Percentiles rank a stretch among this genome's conserved stretches.
Evolutionary conservation across 176 grass and related monocot genomes (phyloP).

Genomic region (Chrysopogon serrulatus): DNA sequence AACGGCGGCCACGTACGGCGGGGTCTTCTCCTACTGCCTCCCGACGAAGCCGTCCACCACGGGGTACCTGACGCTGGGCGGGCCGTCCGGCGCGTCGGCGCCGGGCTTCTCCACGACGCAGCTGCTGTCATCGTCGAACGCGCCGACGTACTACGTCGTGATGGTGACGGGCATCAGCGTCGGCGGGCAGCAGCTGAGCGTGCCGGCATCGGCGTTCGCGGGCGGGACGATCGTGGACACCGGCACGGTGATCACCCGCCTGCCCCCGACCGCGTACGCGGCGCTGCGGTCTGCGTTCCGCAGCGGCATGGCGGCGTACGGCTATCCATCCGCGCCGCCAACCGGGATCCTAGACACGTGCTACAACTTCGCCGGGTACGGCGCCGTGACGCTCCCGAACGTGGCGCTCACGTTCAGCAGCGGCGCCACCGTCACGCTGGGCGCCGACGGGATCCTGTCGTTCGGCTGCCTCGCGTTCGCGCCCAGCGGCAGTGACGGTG

Average conservation of each 20-base stretch:
- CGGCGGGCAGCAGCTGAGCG: conserved; percentile 37
- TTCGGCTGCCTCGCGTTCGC: conserved; percentile 90
- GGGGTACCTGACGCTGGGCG: neutral
- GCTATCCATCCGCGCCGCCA: conserved; percentile 38
- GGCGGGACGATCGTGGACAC: conserved; percentile 76
- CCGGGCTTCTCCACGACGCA: neutral
- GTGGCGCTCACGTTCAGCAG: conserved; percentile 50
- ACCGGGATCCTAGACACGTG: conserved; percentile 64
- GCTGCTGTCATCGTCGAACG: neutral
- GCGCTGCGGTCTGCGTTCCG: conserved; percentile 69
- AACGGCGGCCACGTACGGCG: neutral
- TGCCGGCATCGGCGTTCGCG: conserved; percentile 44
- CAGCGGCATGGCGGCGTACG: conserved; percentile 29
- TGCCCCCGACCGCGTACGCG: conserved; percentile 67
- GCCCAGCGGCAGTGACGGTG: conserved; percentile 33
- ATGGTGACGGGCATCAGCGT: conserved; percentile 62
- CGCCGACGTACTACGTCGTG: conserved; percentile 69
- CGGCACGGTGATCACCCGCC: conserved; percentile 77
- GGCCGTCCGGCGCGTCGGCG: neutral
- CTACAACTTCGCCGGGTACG: conserved; percentile 61
- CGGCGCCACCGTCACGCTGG: conserved; percentile 29
- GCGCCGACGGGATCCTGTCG: conserved; percentile 54
- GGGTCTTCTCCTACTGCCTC: neutral
- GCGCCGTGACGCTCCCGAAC: conserved; percentile 43
- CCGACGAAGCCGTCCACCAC: neutral